phyloP scores from a whole-genome alignment of 108 stramenopile genomes.

The Halocafeteria seosinensis region DNA sequence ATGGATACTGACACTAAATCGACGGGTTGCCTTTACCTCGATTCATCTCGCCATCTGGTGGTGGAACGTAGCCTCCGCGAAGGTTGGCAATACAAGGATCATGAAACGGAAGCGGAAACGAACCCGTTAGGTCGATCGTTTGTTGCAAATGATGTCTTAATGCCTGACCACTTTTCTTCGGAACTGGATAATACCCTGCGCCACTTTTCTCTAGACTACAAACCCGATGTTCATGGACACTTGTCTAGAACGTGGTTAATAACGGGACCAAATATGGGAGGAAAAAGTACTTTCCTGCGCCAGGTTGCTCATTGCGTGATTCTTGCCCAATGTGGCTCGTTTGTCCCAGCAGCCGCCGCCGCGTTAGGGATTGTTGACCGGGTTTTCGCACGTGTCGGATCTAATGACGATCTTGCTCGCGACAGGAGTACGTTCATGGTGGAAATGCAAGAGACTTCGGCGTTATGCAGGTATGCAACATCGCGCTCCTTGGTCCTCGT shows the following conservation, averaged over 20 bases:
- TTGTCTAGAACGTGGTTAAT: not conserved
- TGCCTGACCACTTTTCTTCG: no score
- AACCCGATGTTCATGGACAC: not conserved
- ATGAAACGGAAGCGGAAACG: not conserved
- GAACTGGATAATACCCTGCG: no score
- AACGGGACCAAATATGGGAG: constrained; percentile 29
- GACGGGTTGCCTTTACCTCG: not conserved
- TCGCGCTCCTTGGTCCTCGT: constrained; percentile 60
- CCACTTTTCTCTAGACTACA: no score
- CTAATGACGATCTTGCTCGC: constrained; percentile 66
- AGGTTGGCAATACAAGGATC: not conserved
- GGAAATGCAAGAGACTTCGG: constrained; percentile 79
- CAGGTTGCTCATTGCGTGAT: constrained; percentile 55
- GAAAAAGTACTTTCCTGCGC: constrained; percentile 18
- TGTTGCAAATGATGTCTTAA: not conserved
- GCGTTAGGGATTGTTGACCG: constrained; percentile 45
- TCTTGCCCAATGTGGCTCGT: constrained; percentile 76
- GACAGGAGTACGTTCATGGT: constrained; percentile 78
- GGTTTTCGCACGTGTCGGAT: constrained; percentile 64
- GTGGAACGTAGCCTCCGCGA: constrained; percentile 1
- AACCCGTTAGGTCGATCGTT: not conserved
- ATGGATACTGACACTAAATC: not conserved
- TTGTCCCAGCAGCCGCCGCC: constrained; percentile 72
- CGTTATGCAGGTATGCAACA: constrained; percentile 58
- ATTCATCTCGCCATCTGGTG: constrained; percentile 2